phyloP scores from a whole-genome alignment of 768 basidiomycete genomes.

The Auricularia heimuer region DNA sequence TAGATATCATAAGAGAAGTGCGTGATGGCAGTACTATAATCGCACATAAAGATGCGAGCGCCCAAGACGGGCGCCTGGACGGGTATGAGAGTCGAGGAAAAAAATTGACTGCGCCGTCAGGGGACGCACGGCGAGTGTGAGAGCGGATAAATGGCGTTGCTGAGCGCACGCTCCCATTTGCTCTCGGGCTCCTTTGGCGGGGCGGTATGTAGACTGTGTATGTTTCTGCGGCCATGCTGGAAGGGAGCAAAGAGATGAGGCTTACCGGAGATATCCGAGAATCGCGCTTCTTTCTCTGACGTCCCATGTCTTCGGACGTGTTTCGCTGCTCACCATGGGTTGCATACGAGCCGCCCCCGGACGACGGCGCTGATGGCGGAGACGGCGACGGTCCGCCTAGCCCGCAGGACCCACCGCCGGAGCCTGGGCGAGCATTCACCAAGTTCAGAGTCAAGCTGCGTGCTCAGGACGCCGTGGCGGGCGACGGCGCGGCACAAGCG shows the following conservation, averaged over 20 bases:
- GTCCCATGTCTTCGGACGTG: not conserved
- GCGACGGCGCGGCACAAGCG: not conserved
- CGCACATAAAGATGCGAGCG: not conserved
- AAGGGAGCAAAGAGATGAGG: not conserved
- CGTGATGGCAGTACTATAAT: not conserved
- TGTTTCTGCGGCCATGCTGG: not conserved
- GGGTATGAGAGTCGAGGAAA: not conserved
- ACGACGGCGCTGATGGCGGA: not conserved
- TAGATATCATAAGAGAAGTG: not conserved
- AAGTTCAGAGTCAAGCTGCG: not conserved
- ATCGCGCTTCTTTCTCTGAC: not conserved
- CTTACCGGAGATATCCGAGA: not conserved
- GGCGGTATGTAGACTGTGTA: not conserved
- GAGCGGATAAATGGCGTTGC: not conserved
- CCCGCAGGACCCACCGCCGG: not conserved
- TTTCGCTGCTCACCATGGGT: slow-evolving; percentile 1
- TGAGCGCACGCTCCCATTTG: not conserved
- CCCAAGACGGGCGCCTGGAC: not conserved
- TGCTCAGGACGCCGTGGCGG: not conserved
- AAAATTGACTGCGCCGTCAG: not conserved
- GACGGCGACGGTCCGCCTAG: not conserved
- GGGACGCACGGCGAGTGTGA: slow-evolving; percentile 2
- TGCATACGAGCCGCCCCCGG: not conserved
- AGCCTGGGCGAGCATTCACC: not conserved
- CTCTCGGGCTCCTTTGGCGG: not conserved